Evolutionary conservation across 2,329 filamentous ascomycete genomes (phyloP).

Genomic region (Xylaria digitata): DNA sequence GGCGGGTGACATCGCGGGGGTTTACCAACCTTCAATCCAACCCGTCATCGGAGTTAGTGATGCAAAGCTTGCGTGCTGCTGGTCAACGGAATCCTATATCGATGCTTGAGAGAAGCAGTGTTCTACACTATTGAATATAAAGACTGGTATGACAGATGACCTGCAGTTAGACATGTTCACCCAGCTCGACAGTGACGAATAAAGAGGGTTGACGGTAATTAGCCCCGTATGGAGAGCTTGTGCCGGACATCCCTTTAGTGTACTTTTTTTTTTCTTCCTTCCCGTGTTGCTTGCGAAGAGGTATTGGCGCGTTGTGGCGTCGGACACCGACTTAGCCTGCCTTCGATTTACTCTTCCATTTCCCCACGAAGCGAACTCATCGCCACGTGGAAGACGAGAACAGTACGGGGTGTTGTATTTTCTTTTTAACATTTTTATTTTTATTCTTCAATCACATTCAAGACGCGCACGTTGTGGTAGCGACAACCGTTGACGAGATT

Average conservation of each 20-base stretch:
- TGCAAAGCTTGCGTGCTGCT: slow-evolving; percentile 1
- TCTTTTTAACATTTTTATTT: background rate
- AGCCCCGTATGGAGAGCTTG: background rate
- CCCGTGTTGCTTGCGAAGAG: background rate
- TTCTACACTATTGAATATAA: background rate
- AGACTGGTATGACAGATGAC: slow-evolving; percentile 12
- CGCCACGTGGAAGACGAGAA: slow-evolving; percentile 16
- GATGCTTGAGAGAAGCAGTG: slow-evolving; percentile 1
- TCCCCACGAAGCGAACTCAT: background rate
- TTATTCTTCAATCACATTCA: background rate
- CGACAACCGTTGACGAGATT: slow-evolving; percentile 12
- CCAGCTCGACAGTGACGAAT: background rate
- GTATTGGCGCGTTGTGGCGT: slow-evolving; percentile 1
- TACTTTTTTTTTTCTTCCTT: background rate
- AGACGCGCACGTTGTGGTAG: slow-evolving; percentile 12
- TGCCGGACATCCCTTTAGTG: slow-evolving; percentile 7
- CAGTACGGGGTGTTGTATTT: background rate
- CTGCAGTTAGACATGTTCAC: slow-evolving; percentile 3
- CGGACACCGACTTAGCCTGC: background rate
- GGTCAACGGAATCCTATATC: background rate
- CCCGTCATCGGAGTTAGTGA: slow-evolving; percentile 23
- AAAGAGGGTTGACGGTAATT: slow-evolving; percentile 18
- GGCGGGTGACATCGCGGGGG: slow-evolving; percentile 29
- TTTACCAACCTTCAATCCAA: slow-evolving; percentile 12
- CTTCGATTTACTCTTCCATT: slow-evolving; percentile 3